Base-by-base conservation (phyloP, 2,329 filamentous ascomycete genomes). In the Sporothrix brunneoviolacea region DNA sequence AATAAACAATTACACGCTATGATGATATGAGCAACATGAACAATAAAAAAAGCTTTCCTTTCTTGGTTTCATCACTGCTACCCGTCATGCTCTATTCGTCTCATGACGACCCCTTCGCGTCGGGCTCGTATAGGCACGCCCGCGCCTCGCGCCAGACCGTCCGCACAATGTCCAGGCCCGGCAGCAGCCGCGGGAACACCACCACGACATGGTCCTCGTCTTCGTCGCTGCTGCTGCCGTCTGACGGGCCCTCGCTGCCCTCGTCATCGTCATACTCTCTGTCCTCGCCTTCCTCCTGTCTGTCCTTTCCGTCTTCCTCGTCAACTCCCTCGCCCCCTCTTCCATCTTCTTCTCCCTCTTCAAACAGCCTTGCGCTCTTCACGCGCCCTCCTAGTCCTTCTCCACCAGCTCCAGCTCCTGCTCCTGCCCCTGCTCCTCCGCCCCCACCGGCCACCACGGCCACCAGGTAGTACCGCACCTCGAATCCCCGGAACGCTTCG, bases 401-500 rank as follows among this genome's bases (percentile, higher is more conserved):
- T 12, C 47, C 27, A 24, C 45, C 28, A 7, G 42, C 36, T n/a
- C n/a, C n/a, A n/a, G 33, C 35, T 28, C 24, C 32, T n/a, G 30
- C 36, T 13, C 3, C 40, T n/a, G n/a, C n/a, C n/a, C n/a, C n/a
- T n/a, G n/a, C n/a, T n/a, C n/a, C 39, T 8, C 40, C 30, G 18
- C 42, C 37, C 7, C 49, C 36, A 0, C 50, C 40, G 8, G 39
- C 47, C 35, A 97, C 89, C 48, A 97, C 85, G 27, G 97, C 87
- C 4, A 88, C 82, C 8, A 98, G 71, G 63, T 95, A 96, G 63
- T 91, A 95, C 36, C 84, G 74, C 32, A 97, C 90, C 68, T 91
- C 88, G 62, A 96, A 95, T 1, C 91, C 91, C 51, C 81, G 82
- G 68, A 97, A 97, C 4, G 91, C 93, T 72, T 98, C 93, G 65